A percentile compares a stretch with the other conserved stretches of the same genome.
Conservation (phyloP, 352 stramenopile species). For the Globisporangium heterothallicum region DNA sequence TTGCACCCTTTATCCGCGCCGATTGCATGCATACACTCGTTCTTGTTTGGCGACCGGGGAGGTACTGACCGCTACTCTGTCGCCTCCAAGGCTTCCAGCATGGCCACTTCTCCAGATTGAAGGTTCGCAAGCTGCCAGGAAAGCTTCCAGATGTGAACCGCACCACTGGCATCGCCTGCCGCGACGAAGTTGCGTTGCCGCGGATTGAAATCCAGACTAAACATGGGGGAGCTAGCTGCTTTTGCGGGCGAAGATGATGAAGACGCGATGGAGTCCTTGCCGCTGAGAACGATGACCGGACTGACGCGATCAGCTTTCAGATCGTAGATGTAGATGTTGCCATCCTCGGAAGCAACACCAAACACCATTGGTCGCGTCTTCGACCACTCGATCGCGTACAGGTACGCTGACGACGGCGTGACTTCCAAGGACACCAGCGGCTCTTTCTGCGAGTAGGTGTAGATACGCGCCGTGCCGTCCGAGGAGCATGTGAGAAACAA, state of each 20-base stretch:
- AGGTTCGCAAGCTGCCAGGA: constrained; percentile 78
- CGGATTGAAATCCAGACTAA: constrained; percentile 74
- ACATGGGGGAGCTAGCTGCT: constrained; percentile 26
- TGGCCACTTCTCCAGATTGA: constrained; percentile 52
- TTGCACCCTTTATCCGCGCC: too few species aligned
- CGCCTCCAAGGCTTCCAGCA: constrained; percentile 44
- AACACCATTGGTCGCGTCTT: constrained; percentile 74
- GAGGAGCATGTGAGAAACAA: constrained; percentile 74
- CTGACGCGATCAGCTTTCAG: constrained; percentile 50
- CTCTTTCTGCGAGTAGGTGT: constrained; percentile 57
- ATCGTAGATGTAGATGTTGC: constrained; percentile 72
- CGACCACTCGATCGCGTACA: constrained; percentile 75
- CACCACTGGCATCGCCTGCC: constrained; percentile 49
- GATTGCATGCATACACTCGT: too few species aligned
- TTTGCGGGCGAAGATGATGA: constrained; percentile 5
- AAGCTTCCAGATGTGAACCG: constrained; percentile 81
- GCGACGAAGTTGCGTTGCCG: constrained; percentile 82
- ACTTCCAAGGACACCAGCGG: constrained; percentile 65
- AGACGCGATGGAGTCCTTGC: constrained; percentile 20
- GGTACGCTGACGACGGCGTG: constrained; percentile 51
- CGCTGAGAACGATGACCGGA: constrained; percentile 35
- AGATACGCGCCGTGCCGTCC: constrained; percentile 77
- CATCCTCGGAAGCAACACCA: constrained; percentile 60
- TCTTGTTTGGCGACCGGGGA: neutral
- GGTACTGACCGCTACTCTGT: neutral